phyloP scores from a whole-genome alignment of 2,329 filamentous ascomycete genomes.

The Aspergillus ibericus region DNA sequence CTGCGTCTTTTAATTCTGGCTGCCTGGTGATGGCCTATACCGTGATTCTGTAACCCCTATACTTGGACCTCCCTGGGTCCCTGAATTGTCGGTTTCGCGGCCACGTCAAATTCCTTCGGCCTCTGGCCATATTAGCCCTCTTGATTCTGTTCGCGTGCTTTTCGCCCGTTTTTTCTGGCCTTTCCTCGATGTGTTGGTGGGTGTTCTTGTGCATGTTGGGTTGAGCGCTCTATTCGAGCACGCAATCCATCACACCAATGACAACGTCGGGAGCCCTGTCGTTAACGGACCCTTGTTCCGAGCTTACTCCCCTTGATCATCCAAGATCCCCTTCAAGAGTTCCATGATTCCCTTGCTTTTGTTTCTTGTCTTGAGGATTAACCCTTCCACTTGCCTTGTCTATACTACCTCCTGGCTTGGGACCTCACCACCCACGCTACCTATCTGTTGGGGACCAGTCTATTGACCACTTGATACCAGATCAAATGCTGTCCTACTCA shows the following conservation, averaged over 20 bases:
- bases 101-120: not conserved
- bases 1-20: constrained; percentile 7
- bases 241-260: constrained; percentile 39
- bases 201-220: constrained; percentile 10
- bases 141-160: constrained; percentile 7
- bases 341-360: constrained; percentile 11
- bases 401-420: constrained; percentile 14
- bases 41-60: constrained; percentile 6
- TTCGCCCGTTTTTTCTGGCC: not conserved
- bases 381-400: constrained; percentile 12
- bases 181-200: not conserved
- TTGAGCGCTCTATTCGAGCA: constrained; percentile 29
- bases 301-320: constrained; percentile 15
- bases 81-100: not conserved
- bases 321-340: constrained; percentile 12
- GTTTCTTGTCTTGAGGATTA: constrained; percentile 8
- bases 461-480: constrained; percentile 40
- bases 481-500: constrained; percentile 42
- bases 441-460: constrained; percentile 33
- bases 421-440: constrained; percentile 26
- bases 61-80: not conserved
- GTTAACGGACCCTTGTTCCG: constrained; percentile 23
- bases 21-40: not conserved
- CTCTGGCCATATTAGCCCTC: not conserved
- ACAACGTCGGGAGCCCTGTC: constrained; percentile 28